A percentile compares a stretch with the other conserved stretches of the same genome.
These are phyloP conservation scores for Allomyces javanicus DNA, from an alignment of 192 early-diverging fungal species.

Conservation along the genomic window DNA sequence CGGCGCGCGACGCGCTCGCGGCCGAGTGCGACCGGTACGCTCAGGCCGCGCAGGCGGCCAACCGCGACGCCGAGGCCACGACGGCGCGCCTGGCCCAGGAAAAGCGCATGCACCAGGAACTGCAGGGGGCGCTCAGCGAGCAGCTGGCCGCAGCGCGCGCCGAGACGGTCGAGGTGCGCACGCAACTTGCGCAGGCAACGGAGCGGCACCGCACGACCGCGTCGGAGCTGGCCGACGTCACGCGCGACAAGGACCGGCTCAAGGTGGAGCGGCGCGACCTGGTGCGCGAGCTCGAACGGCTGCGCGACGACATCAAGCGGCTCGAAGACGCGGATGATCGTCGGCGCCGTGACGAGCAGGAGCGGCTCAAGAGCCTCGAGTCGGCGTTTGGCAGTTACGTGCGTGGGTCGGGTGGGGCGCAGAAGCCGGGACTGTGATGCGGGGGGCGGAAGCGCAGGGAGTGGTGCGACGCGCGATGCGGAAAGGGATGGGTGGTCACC, in stretches of 20 bases:
- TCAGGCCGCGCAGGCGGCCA: neutral
- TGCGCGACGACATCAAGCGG: neutral
- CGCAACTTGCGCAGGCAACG: no score
- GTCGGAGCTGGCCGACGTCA: no score
- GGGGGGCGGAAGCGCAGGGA: no score
- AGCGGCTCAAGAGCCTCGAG: neutral
- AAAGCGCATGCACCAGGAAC: neutral
- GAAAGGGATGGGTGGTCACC: no score
- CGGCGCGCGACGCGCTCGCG: constrained; percentile 12
- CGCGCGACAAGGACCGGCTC: no score
- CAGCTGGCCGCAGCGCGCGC: neutral
- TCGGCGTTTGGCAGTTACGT: neutral
- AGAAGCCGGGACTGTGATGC: no score
- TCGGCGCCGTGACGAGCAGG: neutral
- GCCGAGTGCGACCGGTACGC: constrained; percentile 1
- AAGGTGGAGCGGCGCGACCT: neutral
- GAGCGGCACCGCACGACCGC: no score
- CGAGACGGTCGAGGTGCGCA: neutral
- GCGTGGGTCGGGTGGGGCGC: no score
- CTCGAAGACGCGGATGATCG: neutral
- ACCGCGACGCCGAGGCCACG: neutral
- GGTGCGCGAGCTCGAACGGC: neutral
- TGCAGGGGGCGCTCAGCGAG: neutral
- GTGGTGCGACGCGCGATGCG: no score
- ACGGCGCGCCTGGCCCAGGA: neutral